phyloP scores from a whole-genome alignment of 1,284 basidiomycete species.

The Apiotrichum gracile region DNA sequence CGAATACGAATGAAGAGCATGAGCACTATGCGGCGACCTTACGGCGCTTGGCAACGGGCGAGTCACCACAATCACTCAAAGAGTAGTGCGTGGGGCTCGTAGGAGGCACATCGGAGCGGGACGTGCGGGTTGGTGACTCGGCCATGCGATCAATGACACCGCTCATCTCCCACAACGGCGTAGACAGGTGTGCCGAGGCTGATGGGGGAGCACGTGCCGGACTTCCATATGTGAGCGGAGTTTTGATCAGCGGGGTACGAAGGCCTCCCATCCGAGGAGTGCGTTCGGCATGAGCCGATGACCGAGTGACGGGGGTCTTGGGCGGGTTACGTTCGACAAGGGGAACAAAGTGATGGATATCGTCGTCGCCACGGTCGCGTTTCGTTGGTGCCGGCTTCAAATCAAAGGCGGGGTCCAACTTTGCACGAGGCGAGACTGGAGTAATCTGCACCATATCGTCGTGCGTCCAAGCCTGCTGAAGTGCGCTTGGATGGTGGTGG shows the following conservation, averaged over 20 bases:
- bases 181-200: constrained; percentile 24
- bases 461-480: constrained; percentile 42
- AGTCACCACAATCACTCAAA: constrained; percentile 15
- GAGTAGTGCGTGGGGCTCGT: constrained; percentile 38
- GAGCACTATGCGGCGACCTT: constrained; percentile 4
- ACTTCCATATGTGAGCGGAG: constrained; percentile 27
- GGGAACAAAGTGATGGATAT: neutral
- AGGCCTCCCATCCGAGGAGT: constrained; percentile 23
- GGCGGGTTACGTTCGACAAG: constrained; percentile 21
- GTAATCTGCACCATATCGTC: constrained; percentile 29
- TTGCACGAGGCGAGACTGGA: constrained; percentile 20
- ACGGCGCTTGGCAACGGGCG: constrained; percentile 18
- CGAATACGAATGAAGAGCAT: neutral
- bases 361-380: constrained; percentile 10
- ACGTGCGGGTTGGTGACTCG: constrained; percentile 19
- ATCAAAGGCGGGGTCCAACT: constrained; percentile 40
- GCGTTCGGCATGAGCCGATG: constrained; percentile 29
- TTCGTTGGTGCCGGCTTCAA: constrained; percentile 29
- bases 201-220: constrained; percentile 23
- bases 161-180: constrained; percentile 41
- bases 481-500: constrained; percentile 34
- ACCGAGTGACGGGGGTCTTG: constrained; percentile 41
- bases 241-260: constrained; percentile 31
- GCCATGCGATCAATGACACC: constrained; percentile 33
- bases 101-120: constrained; percentile 27